Evolutionary conservation across 495 filamentous ascomycete genomes (phyloP).

Genomic region (Hypomontagnella submonticulosa): DNA sequence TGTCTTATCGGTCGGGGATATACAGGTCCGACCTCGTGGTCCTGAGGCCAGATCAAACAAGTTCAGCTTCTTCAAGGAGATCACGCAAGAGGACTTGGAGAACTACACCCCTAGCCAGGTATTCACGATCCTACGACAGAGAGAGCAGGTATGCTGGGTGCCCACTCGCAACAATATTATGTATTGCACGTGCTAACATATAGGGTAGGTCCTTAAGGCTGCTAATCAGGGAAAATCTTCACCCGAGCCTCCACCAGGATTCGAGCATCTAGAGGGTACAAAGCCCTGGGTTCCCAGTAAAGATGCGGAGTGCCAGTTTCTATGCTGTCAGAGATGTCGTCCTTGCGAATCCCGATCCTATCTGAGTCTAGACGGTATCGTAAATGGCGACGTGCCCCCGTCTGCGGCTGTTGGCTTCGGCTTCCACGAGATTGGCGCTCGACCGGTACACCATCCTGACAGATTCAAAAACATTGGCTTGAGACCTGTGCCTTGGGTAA

Average conservation of each 20-base stretch:
- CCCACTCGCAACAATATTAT: not conserved
- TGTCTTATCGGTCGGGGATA: constrained; percentile 19
- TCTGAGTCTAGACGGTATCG: constrained; percentile 61
- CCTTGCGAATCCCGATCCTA: constrained; percentile 57
- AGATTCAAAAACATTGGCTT: constrained; percentile 52
- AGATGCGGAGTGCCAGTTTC: constrained; percentile 60
- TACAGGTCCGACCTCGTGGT: constrained; percentile 48
- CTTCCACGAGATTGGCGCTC: constrained; percentile 45
- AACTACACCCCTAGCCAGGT: constrained; percentile 58
- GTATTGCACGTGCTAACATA: constrained; percentile 5
- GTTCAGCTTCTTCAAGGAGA: constrained; percentile 59
- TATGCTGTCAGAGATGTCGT: constrained; percentile 64
- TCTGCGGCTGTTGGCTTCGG: constrained; percentile 57
- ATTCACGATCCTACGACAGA: constrained; percentile 53
- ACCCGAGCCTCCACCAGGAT: constrained; percentile 18
- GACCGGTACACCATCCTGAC: constrained; percentile 48
- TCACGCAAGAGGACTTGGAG: constrained; percentile 60
- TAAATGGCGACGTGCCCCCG: constrained; percentile 56
- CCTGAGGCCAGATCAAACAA: constrained; percentile 51
- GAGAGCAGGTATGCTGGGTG: constrained; percentile 47
- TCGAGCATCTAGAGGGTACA: constrained; percentile 22
- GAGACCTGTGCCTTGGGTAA: constrained; percentile 51
- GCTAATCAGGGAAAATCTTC: constrained; percentile 2
- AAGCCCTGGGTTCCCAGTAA: constrained; percentile 55
- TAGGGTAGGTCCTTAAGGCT: constrained; percentile 10